Conservation (phyloP, 495 filamentous ascomycete genomes). For the Chlorociboria aeruginascens region DNA sequence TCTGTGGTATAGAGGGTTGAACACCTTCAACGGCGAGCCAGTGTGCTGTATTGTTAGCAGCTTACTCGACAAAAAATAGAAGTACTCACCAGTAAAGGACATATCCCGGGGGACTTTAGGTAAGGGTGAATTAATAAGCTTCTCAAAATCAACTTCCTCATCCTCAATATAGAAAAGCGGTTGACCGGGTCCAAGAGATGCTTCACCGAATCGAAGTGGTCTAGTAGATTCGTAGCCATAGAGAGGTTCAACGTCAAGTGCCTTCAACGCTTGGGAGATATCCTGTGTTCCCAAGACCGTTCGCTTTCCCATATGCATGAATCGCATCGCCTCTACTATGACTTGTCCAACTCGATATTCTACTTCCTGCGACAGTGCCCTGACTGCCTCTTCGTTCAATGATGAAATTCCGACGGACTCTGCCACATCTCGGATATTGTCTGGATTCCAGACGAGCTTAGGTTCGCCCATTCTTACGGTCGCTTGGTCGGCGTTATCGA, state of each 20-base stretch:
- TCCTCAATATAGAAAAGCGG: slow-evolving; percentile 96
- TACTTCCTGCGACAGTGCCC: slow-evolving; percentile 80
- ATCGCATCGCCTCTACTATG: slow-evolving; percentile 83
- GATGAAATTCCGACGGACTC: slow-evolving; percentile 82
- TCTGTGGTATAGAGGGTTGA: slow-evolving; percentile 90
- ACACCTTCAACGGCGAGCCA: slow-evolving; percentile 96
- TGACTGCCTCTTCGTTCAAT: slow-evolving; percentile 69
- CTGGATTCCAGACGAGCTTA: slow-evolving; percentile 74
- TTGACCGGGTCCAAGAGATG: slow-evolving; percentile 86
- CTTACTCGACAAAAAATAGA: not conserved
- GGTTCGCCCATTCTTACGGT: slow-evolving; percentile 2
- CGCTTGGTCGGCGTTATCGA: not conserved
- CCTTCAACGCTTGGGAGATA: slow-evolving; percentile 66
- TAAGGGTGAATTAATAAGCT: slow-evolving; percentile 89
- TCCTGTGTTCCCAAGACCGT: slow-evolving; percentile 78
- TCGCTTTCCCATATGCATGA: slow-evolving; percentile 81
- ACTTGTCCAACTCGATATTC: slow-evolving; percentile 91
- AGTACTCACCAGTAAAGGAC: slow-evolving; percentile 64
- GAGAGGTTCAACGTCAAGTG: slow-evolving; percentile 84
- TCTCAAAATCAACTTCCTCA: slow-evolving; percentile 97
- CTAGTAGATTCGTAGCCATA: slow-evolving; percentile 90
- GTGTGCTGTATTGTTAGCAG: slow-evolving; percentile 47
- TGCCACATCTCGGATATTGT: slow-evolving; percentile 88
- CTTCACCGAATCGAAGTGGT: slow-evolving; percentile 83
- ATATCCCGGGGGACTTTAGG: slow-evolving; percentile 93